A percentile compares a stretch with the other conserved stretches of the same genome.
phyloP scores from a whole-genome alignment of 1,284 basidiomycete species.

The Bjerkandera adusta region DNA sequence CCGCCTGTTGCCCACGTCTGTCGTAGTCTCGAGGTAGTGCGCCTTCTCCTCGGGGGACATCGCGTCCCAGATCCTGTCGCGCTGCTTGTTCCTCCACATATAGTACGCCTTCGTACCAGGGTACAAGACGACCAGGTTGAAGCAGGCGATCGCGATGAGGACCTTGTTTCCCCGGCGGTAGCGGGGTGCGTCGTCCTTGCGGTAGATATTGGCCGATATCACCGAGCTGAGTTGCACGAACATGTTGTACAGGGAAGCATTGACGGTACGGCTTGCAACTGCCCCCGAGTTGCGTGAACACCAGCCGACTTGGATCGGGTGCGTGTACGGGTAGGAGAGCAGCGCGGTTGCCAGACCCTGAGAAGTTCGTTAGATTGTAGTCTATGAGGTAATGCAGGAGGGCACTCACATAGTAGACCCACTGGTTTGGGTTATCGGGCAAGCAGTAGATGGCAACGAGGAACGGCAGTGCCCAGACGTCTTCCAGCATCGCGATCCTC shows the following conservation, averaged over 20 bases:
- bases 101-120: conserved; percentile 51
- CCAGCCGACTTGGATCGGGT: conserved; percentile 48
- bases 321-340: conserved; percentile 34
- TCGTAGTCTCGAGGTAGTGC: conserved; percentile 43
- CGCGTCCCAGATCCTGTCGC: conserved; percentile 46
- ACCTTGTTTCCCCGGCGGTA: conserved; percentile 49
- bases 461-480: conserved; percentile 53
- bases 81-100: conserved; percentile 47
- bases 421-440: conserved; percentile 43
- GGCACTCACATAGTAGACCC: conserved; percentile 41
- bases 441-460: conserved; percentile 46
- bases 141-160: conserved; percentile 41
- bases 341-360: conserved; percentile 30
- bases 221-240: conserved; percentile 46
- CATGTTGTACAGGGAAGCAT: conserved; percentile 57
- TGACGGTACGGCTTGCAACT: conserved; percentile 53
- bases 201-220: conserved; percentile 48
- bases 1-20: conserved; percentile 37
- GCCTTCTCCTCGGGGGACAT: conserved; percentile 46
- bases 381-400: background rate
- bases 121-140: conserved; percentile 50
- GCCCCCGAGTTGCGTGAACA: conserved; percentile 54
- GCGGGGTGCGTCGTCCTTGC: conserved; percentile 47
- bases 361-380: background rate
- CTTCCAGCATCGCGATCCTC: conserved; percentile 44